A percentile compares a stretch with the other conserved stretches of the same genome.
Evolutionary conservation across 2,329 filamentous ascomycete species (phyloP).

Genomic region (Colletotrichum sp.): DNA sequence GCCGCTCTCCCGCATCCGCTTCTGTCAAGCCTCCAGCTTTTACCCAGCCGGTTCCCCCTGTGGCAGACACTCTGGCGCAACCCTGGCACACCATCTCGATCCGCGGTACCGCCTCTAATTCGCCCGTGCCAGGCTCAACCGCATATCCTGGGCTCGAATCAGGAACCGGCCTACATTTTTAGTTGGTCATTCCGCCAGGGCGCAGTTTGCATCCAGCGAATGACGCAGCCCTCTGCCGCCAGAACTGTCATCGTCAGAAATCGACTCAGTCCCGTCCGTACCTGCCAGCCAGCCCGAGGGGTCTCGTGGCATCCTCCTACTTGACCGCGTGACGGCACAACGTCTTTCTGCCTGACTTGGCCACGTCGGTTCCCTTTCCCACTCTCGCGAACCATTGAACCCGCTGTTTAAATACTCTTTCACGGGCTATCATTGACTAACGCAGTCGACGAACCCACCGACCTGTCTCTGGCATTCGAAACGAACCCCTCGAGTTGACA

Average conservation of each 20-base stretch:
- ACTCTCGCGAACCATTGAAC: not conserved
- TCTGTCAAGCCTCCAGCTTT: conserved; percentile 9
- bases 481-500: not conserved
- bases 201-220: conserved; percentile 19
- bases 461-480: not conserved
- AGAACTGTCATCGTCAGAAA: conserved; percentile 21
- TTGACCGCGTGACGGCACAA: conserved; percentile 23
- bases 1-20: conserved; percentile 20
- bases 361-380: not conserved
- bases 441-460: not conserved
- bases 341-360: not conserved
- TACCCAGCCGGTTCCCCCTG: conserved; percentile 4
- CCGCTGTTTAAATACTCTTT: not conserved
- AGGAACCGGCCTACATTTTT: conserved; percentile 16
- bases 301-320: conserved; percentile 25
- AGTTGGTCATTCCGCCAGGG: conserved; percentile 20
- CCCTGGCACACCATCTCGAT: conserved; percentile 16
- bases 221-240: conserved; percentile 14
- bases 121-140: not conserved
- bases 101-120: conserved; percentile 7
- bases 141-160: conserved; percentile 18
- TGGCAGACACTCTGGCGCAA: conserved; percentile 12
- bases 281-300: not conserved
- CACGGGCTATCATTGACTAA: not conserved
- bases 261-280: conserved; percentile 11